Base-by-base conservation (phyloP, 176 grass and related monocot species). In the Oropetium thomaeum region DNA sequence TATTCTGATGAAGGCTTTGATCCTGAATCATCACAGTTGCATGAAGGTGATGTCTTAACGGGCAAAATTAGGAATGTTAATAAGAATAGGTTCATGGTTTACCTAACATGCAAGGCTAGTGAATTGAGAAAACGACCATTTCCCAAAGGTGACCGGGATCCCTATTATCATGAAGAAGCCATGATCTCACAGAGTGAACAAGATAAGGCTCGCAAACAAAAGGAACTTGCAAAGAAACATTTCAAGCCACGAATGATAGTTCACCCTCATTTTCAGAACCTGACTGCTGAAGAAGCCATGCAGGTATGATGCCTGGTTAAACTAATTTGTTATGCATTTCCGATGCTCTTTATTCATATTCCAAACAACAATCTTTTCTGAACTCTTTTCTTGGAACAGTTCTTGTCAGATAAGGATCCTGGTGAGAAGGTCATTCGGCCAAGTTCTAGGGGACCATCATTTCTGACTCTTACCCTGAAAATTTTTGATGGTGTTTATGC, bases 191-290 rank as follows among this genome's bases (percentile, higher is more conserved):
- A 42, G 13, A 86, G 43, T 75, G 73, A 84, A 48, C n/a, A 77
- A 78, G 92, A 99, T 39, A 99, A 92, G 77, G 62, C n/a, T 33
- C 82, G 83, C 10, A 92, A 92, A 85, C 72, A 87, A 52, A 99
- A 92, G 79, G 89, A 95, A 76, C 74, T 87, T 60, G 89, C 84
- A 37, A 92, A 90, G 82, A 99, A 92, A 57, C 92, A 88, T 95
- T 95, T 88, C 59, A 99, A 88, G 77, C 92, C 89, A 38, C 84
- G 96, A 55, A 96, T 99, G 92, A 99, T 99, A 73, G 89, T 99
- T 84, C 96, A 99, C 87, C 89, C 96, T 62, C 84, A 88, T 74
- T 99, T 99, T 67, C 92, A 96, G 73, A 96, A 99, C 67, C 70
- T 95, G 69, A 92, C 96, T 44, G 89, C 85, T 51, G 96, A 99